Evolutionary conservation across 164 flowering plant species (phyloP).

Genomic region (Warburgia ugandensis): DNA sequence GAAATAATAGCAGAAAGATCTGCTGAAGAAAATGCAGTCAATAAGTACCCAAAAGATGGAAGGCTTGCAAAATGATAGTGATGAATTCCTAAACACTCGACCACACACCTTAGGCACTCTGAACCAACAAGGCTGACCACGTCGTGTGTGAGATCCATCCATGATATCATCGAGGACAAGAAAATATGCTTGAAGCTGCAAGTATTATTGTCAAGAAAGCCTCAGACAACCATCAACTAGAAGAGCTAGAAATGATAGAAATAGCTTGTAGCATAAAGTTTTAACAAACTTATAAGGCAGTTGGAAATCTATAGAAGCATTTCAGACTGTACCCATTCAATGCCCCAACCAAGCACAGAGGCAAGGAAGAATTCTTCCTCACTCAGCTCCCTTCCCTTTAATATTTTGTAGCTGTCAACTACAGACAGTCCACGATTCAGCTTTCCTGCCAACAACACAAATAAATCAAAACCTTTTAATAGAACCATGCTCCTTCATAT

Average conservation of each 20-base stretch:
- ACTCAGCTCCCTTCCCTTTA: slow-evolving; percentile 64
- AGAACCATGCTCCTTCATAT: too few species aligned
- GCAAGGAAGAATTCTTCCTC: slow-evolving; percentile 70
- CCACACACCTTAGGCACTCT: slow-evolving; percentile 60
- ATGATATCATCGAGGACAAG: slow-evolving; percentile 97
- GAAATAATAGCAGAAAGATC: too few species aligned
- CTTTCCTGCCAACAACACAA: slow-evolving; percentile 50
- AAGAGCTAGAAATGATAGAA: background rate
- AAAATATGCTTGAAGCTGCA: slow-evolving; percentile 95
- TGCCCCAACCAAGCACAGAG: slow-evolving; percentile 88
- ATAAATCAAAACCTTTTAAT: background rate
- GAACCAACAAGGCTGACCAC: slow-evolving; percentile 95
- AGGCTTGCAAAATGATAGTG: background rate
- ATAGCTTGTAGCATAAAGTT: background rate
- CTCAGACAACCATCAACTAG: too few species aligned
- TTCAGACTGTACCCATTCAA: slow-evolving; percentile 99
- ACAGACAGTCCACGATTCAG: slow-evolving; percentile 91
- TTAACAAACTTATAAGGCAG: background rate
- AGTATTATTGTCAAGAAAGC: slow-evolving; percentile 3
- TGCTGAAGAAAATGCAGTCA: too few species aligned
- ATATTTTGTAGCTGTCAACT: slow-evolving; percentile 69
- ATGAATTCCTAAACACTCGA: background rate
- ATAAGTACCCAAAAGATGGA: too few species aligned
- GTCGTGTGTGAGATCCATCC: slow-evolving; percentile 82
- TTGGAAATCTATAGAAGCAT: too few species aligned